phyloP scores from a whole-genome alignment of 2,329 filamentous ascomycete species.

The Aspergillus bombycis region DNA sequence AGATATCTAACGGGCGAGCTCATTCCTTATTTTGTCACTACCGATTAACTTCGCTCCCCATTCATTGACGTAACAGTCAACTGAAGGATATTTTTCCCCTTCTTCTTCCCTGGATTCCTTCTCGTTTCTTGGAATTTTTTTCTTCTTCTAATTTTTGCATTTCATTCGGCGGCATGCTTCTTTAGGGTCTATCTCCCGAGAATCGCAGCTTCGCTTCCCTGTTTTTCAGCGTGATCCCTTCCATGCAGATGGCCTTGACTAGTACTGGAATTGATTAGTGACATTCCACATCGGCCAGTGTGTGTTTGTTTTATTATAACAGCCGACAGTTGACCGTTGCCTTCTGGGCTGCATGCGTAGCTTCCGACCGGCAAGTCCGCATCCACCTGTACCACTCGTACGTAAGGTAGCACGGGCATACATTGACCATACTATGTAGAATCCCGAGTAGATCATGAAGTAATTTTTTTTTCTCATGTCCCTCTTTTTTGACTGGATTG shows the following conservation, averaged over 20 bases:
- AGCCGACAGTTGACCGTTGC: conserved; percentile 18
- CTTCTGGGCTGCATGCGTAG: conserved; percentile 27
- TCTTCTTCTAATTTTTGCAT: background rate
- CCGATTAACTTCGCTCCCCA: conserved; percentile 4
- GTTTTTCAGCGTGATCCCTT: background rate
- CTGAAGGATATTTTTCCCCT: background rate
- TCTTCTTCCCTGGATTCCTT: background rate
- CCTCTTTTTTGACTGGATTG: background rate
- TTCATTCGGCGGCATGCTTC: background rate
- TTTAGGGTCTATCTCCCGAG: background rate
- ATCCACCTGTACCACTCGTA: conserved; percentile 7
- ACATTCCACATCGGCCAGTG: conserved; percentile 5
- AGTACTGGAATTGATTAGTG: background rate
- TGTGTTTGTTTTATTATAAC: background rate
- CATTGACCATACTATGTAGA: background rate
- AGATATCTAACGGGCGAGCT: conserved; percentile 9
- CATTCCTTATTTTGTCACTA: conserved; percentile 6
- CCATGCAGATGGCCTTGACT: background rate
- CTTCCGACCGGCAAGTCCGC: conserved; percentile 15
- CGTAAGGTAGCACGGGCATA: conserved; percentile 9
- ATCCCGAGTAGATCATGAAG: background rate
- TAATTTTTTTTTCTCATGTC: background rate
- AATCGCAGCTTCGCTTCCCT: background rate
- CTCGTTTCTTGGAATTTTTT: background rate
- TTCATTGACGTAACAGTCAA: conserved; percentile 7